A percentile compares a stretch with the other conserved stretches of the same genome.
These are phyloP conservation scores for Chrysanthemum seticuspe DNA, from an alignment of 129 eudicot species.

Conservation along the genomic window DNA sequence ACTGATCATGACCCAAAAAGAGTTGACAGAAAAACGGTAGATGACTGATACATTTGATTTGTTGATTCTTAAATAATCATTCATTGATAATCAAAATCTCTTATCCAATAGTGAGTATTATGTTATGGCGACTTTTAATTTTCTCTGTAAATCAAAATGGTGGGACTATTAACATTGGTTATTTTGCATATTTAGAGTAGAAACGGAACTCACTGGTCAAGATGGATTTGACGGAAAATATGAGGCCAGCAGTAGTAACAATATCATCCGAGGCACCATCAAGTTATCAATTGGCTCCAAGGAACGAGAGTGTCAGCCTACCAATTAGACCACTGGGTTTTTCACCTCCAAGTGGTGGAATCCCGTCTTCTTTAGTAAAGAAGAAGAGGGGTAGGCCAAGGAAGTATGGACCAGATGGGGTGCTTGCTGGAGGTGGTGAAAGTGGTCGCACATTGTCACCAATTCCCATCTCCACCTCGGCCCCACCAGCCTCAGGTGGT, in stretches of 20 bases:
- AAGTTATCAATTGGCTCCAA: constrained; percentile 50
- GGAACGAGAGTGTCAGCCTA: constrained; percentile 36
- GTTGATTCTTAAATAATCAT: too few species aligned
- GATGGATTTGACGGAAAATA: constrained; percentile 59
- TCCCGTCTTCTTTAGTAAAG: constrained; percentile 42
- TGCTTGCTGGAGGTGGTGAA: constrained; percentile 24
- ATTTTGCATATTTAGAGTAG: not conserved
- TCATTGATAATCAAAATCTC: too few species aligned
- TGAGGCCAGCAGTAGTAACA: constrained; percentile 48
- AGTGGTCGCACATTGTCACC: constrained; percentile 40
- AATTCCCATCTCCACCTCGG: constrained; percentile 50
- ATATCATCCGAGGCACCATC: constrained; percentile 51
- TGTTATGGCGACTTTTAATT: too few species aligned
- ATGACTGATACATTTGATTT: too few species aligned
- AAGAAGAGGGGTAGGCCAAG: constrained; percentile 90
- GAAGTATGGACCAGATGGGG: constrained; percentile 62
- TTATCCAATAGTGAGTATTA: too few species aligned
- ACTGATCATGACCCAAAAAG: not conserved
- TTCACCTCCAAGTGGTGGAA: constrained; percentile 26
- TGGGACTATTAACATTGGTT: too few species aligned
- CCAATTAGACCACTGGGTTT: constrained; percentile 27
- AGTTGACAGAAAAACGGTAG: not conserved
- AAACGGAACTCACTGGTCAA: constrained; percentile 3
- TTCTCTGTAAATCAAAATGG: too few species aligned
- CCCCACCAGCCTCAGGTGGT: constrained; percentile 35